Conservation (phyloP, 2,329 filamentous ascomycete genomes). For the Emericellopsis cladophorae region DNA sequence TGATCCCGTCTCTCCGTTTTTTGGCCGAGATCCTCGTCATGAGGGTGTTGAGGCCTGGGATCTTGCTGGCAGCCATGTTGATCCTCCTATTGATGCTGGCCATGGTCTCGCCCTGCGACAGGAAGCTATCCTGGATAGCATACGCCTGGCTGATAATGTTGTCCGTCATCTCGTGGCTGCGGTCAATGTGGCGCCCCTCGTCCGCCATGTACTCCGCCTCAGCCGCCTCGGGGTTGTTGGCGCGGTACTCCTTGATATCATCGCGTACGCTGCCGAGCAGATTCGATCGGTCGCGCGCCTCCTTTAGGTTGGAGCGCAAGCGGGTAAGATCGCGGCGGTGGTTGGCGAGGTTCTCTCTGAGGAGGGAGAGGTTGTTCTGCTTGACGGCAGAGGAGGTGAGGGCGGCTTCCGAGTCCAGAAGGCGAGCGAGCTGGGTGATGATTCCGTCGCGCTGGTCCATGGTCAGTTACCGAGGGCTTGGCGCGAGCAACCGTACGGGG, state of each 20-base stretch:
- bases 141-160: slow-evolving; percentile 90
- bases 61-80: slow-evolving; percentile 75
- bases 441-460: slow-evolving; percentile 60
- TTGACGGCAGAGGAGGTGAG: slow-evolving; percentile 88
- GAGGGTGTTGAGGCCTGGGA: slow-evolving; percentile 84
- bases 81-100: slow-evolving; percentile 85
- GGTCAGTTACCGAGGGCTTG: slow-evolving; percentile 4
- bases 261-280: slow-evolving; percentile 81
- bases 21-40: slow-evolving; percentile 89
- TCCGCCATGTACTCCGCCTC: slow-evolving; percentile 97
- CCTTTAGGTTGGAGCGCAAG: slow-evolving; percentile 58
- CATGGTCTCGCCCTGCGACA: slow-evolving; percentile 74
- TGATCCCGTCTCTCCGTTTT: slow-evolving; percentile 89
- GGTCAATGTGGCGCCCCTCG: slow-evolving; percentile 75
- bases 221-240: slow-evolving; percentile 65
- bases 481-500: no score
- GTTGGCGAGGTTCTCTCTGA: slow-evolving; percentile 79
- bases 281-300: slow-evolving; percentile 78
- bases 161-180: slow-evolving; percentile 81
- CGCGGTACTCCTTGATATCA: slow-evolving; percentile 83
- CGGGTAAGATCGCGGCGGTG: slow-evolving; percentile 74
- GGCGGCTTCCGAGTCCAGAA: slow-evolving; percentile 84
- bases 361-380: slow-evolving; percentile 85
- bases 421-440: slow-evolving; percentile 69
- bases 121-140: slow-evolving; percentile 87